Evolutionary conservation across 306 rosid genomes (phyloP).

Genomic region (Dalbergia cultrata): DNA sequence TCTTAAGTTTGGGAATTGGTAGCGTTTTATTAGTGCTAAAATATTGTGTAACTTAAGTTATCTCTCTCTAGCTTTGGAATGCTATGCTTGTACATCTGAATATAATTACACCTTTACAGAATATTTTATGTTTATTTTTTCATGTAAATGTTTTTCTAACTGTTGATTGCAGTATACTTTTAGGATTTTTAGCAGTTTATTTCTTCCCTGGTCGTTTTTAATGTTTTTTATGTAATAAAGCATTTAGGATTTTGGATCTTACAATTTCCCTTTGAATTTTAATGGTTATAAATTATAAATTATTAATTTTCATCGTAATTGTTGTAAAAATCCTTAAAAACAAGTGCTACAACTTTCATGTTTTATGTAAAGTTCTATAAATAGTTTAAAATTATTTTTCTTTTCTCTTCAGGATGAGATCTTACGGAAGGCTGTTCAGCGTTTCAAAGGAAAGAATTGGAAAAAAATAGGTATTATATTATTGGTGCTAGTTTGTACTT

Average conservation of each 20-base stretch:
- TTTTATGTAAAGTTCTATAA: neutral
- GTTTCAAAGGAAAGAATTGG: conserved; percentile 85
- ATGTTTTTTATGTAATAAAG: neutral
- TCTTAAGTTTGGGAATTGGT: neutral
- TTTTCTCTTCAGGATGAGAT: conserved; percentile 68
- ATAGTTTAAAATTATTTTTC: conserved; percentile 9
- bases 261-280: neutral
- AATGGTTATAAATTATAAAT: neutral
- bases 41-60: neutral
- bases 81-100: neutral
- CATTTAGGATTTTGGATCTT: conserved; percentile 2
- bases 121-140: neutral
- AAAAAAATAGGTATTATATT: conserved; percentile 76
- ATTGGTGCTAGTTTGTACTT: conserved; percentile 35
- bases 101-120: neutral
- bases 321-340: neutral
- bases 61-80: neutral
- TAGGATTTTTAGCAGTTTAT: neutral
- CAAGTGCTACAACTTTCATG: neutral
- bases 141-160: neutral
- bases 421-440: conserved; percentile 73
- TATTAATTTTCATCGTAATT: neutral
- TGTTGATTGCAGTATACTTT: neutral
- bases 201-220: neutral
- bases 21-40: conserved; percentile 16